Evolutionary conservation across 1,284 basidiomycete genomes (phyloP).

Genomic region (Acaromyces ingoldii): DNA sequence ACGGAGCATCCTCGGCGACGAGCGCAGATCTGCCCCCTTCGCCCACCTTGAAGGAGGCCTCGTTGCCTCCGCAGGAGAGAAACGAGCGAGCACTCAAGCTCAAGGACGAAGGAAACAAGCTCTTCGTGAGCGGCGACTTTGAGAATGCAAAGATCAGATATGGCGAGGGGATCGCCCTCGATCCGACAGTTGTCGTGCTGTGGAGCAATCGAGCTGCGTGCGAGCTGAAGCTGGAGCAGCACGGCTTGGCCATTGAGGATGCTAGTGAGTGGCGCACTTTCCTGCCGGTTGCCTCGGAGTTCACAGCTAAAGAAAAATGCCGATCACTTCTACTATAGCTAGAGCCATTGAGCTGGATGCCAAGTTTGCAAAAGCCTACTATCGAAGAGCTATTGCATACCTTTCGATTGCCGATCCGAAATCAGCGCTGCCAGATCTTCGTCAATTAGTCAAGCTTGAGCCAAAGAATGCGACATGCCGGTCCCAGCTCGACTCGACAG

Average conservation of each 20-base stretch:
- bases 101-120: slow-evolving; percentile 45
- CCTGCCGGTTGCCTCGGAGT: neutral
- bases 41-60: slow-evolving; percentile 20
- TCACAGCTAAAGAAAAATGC: neutral
- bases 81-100: slow-evolving; percentile 20
- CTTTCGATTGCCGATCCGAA: slow-evolving; percentile 67
- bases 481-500: slow-evolving; percentile 76
- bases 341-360: slow-evolving; percentile 84
- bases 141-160: slow-evolving; percentile 42
- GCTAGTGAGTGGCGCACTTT: slow-evolving; percentile 20
- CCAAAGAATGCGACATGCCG: slow-evolving; percentile 77
- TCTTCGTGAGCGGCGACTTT: slow-evolving; percentile 37
- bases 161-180: slow-evolving; percentile 37
- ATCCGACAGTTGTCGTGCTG: slow-evolving; percentile 32
- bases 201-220: slow-evolving; percentile 49
- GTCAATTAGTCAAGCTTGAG: slow-evolving; percentile 69
- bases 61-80: slow-evolving; percentile 29
- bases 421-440: slow-evolving; percentile 41
- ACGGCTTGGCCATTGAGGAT: slow-evolving; percentile 49
- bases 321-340: slow-evolving; percentile 54
- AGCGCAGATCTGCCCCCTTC: slow-evolving; percentile 37
- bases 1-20: slow-evolving; percentile 23
- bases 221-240: slow-evolving; percentile 50
- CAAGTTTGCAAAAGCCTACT: slow-evolving; percentile 86
- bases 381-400: slow-evolving; percentile 84